Conservation (phyloP, 495 filamentous ascomycete genomes). For the Neurospora tetraspora region DNA sequence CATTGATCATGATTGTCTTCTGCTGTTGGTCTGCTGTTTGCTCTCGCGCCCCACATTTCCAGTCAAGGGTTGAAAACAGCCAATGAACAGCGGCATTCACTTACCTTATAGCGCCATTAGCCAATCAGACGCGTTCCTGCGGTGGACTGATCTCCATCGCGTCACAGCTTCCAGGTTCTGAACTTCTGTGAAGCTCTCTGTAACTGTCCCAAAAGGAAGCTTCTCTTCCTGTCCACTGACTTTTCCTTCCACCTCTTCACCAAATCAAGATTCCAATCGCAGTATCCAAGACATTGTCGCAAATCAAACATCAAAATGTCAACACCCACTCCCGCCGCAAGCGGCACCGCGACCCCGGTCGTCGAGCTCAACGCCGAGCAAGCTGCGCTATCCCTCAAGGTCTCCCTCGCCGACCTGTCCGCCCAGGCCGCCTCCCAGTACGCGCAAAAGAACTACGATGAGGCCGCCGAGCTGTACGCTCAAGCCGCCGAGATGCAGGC, state of each 20-base stretch:
- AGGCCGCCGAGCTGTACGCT: conserved; percentile 77
- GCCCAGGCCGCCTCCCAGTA: conserved; percentile 53
- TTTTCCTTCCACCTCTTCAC: background rate
- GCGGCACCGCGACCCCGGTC: conserved; percentile 25
- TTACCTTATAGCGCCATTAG: background rate
- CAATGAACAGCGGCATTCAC: background rate
- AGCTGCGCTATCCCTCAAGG: conserved; percentile 34
- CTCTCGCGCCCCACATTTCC: background rate
- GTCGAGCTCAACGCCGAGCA: conserved; percentile 31
- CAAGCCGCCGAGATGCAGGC: conserved; percentile 85
- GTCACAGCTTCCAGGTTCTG: conserved; percentile 18
- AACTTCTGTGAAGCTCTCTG: background rate
- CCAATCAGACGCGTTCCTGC: conserved; percentile 22
- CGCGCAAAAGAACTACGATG: conserved; percentile 73
- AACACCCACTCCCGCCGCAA: conserved; percentile 11
- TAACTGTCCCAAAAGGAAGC: background rate
- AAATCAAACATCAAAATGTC: conserved; percentile 11
- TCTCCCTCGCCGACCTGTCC: conserved; percentile 47
- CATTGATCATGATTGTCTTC: background rate
- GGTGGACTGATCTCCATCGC: conserved; percentile 13
- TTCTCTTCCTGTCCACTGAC: background rate
- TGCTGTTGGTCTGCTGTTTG: background rate
- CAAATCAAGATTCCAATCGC: background rate
- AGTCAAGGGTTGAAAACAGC: background rate
- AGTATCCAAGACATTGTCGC: background rate